phyloP scores from a whole-genome alignment of 495 filamentous ascomycete species.

The Aeminium ludgeri region DNA sequence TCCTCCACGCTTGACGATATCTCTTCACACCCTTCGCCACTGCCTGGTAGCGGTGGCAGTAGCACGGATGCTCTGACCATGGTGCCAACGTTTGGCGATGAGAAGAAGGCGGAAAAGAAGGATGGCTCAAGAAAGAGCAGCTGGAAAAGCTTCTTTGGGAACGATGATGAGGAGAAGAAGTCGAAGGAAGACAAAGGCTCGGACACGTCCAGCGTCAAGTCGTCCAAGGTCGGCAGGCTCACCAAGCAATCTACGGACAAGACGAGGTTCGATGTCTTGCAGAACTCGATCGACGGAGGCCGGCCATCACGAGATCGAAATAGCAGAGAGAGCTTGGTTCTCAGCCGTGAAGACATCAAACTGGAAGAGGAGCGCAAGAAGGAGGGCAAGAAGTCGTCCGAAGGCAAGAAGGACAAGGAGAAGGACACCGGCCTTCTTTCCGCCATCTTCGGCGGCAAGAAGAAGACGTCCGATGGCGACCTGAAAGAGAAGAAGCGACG shows the following conservation, averaged over 20 bases:
- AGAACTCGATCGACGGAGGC: constrained; percentile 55
- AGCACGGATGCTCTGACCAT: constrained; percentile 68
- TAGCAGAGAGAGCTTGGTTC: constrained; percentile 64
- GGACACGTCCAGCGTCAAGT: constrained; percentile 23
- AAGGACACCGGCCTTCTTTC: constrained; percentile 85
- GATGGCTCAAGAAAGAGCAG: constrained; percentile 55
- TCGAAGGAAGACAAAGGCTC: constrained; percentile 34
- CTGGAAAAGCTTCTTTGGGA: constrained; percentile 62
- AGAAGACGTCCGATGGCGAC: constrained; percentile 58
- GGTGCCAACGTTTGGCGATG: constrained; percentile 60
- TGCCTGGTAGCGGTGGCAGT: constrained; percentile 49
- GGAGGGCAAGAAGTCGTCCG: constrained; percentile 50
- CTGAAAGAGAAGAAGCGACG: constrained; percentile 48
- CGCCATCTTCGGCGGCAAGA: constrained; percentile 72
- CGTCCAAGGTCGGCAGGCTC: constrained; percentile 29
- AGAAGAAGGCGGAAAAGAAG: constrained; percentile 47
- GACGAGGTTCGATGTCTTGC: constrained; percentile 63
- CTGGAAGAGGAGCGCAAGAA: constrained; percentile 74
- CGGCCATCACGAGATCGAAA: constrained; percentile 20
- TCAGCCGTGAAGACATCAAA: constrained; percentile 60
- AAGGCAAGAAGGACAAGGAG: constrained; percentile 77
- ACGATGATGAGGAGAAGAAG: constrained; percentile 53
- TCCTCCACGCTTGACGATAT: constrained; percentile 39
- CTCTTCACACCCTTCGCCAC: constrained; percentile 41
- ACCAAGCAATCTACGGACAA: constrained; percentile 48